Percentiles rank a stretch among this genome's conserved stretches.
phyloP scores from a whole-genome alignment of 768 basidiomycete genomes.

The Tulasnella sp. region DNA sequence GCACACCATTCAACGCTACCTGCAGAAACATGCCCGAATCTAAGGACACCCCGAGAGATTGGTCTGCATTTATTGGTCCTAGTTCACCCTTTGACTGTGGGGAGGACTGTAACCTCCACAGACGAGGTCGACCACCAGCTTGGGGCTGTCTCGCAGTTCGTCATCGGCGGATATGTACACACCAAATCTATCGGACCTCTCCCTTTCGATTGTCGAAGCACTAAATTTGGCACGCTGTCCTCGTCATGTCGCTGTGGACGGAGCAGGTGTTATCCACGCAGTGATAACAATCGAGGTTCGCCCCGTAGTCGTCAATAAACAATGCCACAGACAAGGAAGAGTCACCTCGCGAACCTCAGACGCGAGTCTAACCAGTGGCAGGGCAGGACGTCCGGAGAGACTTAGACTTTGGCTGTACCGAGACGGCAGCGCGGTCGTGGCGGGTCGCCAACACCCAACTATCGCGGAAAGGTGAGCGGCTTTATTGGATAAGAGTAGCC shows the following conservation, averaged over 20 bases:
- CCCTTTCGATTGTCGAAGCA: not conserved
- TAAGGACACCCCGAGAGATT: not conserved
- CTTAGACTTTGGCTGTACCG: constrained; percentile 5
- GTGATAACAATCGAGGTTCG: not conserved
- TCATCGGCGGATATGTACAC: not conserved
- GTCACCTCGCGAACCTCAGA: not conserved
- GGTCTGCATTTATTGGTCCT: not conserved
- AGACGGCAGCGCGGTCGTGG: not conserved
- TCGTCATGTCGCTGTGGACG: not conserved
- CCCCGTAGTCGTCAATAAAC: not conserved
- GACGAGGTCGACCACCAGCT: not conserved
- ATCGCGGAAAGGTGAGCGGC: not conserved
- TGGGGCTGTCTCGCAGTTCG: not conserved
- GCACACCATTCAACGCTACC: not conserved
- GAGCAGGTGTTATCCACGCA: not conserved
- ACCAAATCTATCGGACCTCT: not conserved
- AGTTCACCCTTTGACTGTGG: not conserved
- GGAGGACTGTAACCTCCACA: not conserved
- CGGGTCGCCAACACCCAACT: not conserved
- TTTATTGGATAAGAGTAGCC: not conserved
- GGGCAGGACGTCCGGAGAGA: not conserved
- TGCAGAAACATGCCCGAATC: not conserved
- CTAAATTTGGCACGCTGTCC: not conserved
- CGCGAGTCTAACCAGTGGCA: not conserved
- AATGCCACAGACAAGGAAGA: not conserved